Evolutionary conservation across 495 filamentous ascomycete genomes (phyloP), one percentile per base, ranked within the genome.

Genomic region (Daldinia loculata): DNA sequence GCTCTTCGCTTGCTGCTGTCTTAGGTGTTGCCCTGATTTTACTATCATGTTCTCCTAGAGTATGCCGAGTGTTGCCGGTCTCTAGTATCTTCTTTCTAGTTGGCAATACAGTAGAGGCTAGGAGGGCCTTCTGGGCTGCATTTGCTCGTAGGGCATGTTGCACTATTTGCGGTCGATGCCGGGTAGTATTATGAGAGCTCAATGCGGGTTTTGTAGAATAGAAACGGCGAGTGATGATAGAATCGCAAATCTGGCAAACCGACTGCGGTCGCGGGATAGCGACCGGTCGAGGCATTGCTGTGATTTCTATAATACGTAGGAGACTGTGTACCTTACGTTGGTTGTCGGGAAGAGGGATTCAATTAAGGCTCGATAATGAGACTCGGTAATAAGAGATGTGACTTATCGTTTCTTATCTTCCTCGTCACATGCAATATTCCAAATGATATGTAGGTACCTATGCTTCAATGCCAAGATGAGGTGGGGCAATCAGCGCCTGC

Each of bases 241-340:
- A 74, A 19, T 76, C 70, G 63, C 75, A 77, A 11, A 77, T 76
- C 27, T 76, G 75, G 30, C 75, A 75, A 9, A 77, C 60, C 0
- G 68, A 45, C 38, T 48, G 73, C 39, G 64, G 38, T 24, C 68
- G 73, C 50, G 60, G 53, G 22, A 76, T n/a, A 19, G 39, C 56
- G 2, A 32, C 39, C 12, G 74, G 39, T 45, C 70, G 70, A 51
- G 67, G 61, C 70, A 77, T 74, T 27, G 27, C 50, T 22, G 59
- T 36, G 3, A 60, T 61, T 29, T 12, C 38, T 45, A 45, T 6
- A 17, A 17, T 45, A 6, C 11, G 17, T 27, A 27, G 12, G 36
- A 22, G 17, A 11, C 15, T 30, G 24, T 3, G 38, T 32, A 32
- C 30, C 38, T 41, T 32, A 1, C 15, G 38, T 41, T n/a, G 38